Evolutionary conservation across 768 basidiomycete genomes (phyloP).

Genomic region (Tephrocybe sp.): DNA sequence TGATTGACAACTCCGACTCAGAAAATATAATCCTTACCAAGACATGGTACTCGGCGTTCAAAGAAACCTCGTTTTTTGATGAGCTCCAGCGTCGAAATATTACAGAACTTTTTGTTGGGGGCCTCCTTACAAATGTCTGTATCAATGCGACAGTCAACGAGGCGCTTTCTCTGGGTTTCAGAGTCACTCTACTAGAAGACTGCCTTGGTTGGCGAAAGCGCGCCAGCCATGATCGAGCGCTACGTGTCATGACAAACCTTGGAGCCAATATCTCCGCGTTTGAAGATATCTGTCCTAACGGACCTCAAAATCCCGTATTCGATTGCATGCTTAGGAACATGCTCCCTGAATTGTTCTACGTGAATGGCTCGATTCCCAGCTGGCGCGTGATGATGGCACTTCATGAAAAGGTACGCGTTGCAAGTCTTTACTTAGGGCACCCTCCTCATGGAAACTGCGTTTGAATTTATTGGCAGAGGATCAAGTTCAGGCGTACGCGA

Average conservation of each 20-base stretch:
- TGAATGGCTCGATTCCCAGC: conserved; percentile 26
- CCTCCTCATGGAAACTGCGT: not conserved
- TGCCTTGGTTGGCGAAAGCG: conserved; percentile 24
- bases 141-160: conserved; percentile 23
- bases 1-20: conserved; percentile 10
- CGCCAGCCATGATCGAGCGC: conserved; percentile 21
- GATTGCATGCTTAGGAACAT: not conserved
- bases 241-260: conserved; percentile 17
- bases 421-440: not conserved
- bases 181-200: conserved; percentile 20
- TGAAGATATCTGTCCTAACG: conserved; percentile 6
- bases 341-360: conserved; percentile 22
- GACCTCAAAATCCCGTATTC: conserved; percentile 10
- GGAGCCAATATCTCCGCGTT: conserved; percentile 1
- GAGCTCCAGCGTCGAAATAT: conserved; percentile 16
- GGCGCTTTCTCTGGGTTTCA: conserved; percentile 17
- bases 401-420: conserved; percentile 22
- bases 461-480: conserved; percentile 13
- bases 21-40: conserved; percentile 20
- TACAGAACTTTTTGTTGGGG: conserved; percentile 20
- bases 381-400: conserved; percentile 27
- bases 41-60: conserved; percentile 24
- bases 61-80: conserved; percentile 19
- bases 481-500: conserved; percentile 17
- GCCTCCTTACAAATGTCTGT: conserved; percentile 24